Evolutionary conservation across 2,329 filamentous ascomycete species (phyloP).

Genomic region (Exophiala aquamarina): DNA sequence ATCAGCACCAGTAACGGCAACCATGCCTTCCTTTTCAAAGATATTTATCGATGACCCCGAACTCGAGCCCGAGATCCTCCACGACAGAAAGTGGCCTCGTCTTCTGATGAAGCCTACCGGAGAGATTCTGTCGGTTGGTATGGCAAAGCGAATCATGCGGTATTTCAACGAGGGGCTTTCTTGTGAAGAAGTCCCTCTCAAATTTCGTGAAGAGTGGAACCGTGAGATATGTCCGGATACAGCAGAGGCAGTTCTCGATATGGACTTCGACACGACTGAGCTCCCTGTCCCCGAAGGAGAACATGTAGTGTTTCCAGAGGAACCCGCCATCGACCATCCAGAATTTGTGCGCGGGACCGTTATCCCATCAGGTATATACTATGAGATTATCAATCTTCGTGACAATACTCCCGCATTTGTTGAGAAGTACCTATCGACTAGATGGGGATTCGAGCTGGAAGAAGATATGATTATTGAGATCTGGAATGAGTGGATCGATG

Average conservation of each 20-base stretch:
- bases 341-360: constrained; percentile 4
- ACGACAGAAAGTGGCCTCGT: constrained; percentile 8
- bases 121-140: constrained; percentile 9
- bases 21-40: not conserved
- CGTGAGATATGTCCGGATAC: constrained; percentile 11
- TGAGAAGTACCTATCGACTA: not conserved
- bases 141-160: constrained; percentile 10
- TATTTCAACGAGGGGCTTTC: not conserved
- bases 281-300: constrained; percentile 5
- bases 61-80: constrained; percentile 1
- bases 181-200: constrained; percentile 4
- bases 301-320: not conserved
- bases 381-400: constrained; percentile 3
- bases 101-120: constrained; percentile 1
- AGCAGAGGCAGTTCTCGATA: constrained; percentile 8
- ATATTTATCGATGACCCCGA: not conserved
- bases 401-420: not conserved
- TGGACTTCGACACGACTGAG: constrained; percentile 10
- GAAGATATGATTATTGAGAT: not conserved
- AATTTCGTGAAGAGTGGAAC: constrained; percentile 9
- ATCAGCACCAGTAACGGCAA: not conserved
- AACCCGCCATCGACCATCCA: not conserved
- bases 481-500: not conserved
- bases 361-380: constrained; percentile 9
- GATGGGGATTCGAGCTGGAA: not conserved